phyloP scores from a whole-genome alignment of 2,329 filamentous ascomycete species.

The Lachnellula occidentalis region DNA sequence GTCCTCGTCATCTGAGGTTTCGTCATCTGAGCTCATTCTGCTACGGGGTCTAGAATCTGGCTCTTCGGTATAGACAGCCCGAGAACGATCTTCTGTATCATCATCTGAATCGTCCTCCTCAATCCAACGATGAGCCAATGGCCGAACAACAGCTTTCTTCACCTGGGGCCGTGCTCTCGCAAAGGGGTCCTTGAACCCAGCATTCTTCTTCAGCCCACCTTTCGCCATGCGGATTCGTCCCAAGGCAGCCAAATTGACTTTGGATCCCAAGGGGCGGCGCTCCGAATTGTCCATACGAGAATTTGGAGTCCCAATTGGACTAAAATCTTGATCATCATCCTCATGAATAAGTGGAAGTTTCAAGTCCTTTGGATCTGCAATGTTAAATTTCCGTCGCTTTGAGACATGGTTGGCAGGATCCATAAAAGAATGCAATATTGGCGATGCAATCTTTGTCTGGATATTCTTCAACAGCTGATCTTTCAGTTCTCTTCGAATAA shows the following conservation, averaged over 20 bases:
- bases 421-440: constrained; percentile 73
- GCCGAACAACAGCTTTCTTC: constrained; percentile 61
- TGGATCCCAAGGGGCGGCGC: constrained; percentile 42
- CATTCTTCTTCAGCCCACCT: constrained; percentile 50
- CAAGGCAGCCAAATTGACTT: constrained; percentile 56
- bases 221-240: constrained; percentile 71
- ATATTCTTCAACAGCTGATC: constrained; percentile 87
- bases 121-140: constrained; percentile 74
- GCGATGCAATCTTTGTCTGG: constrained; percentile 78
- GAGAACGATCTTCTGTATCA: constrained; percentile 59
- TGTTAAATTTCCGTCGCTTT: constrained; percentile 75
- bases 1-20: constrained; percentile 31
- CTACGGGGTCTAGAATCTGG: constrained; percentile 77
- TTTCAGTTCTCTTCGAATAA: constrained; percentile 72
- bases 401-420: constrained; percentile 73
- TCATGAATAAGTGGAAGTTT: constrained; percentile 51
- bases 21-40: constrained; percentile 61
- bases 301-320: constrained; percentile 60
- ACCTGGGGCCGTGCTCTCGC: constrained; percentile 53
- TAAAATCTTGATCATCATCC: constrained; percentile 54
- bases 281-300: constrained; percentile 57
- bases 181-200: constrained; percentile 62
- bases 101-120: constrained; percentile 85
- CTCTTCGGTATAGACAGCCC: constrained; percentile 75
- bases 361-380: constrained; percentile 61